Evolutionary conservation across 2,329 filamentous ascomycete genomes (phyloP).

Genomic region (Diaporthe sp.): DNA sequence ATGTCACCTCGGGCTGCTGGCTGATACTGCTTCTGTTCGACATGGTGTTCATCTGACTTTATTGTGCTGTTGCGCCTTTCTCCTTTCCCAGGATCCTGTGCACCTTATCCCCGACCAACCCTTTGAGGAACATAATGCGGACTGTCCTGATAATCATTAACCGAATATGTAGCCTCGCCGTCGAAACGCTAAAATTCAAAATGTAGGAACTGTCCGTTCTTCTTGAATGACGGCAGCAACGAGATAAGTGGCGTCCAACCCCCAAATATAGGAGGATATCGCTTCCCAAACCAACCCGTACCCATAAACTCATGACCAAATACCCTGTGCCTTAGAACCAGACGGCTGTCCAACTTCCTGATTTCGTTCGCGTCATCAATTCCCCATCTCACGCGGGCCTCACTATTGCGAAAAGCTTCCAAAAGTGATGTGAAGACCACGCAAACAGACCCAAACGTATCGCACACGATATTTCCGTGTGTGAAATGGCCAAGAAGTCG

Average conservation of each 20-base stretch:
- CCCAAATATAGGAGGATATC: constrained; percentile 34
- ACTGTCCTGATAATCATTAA: neutral
- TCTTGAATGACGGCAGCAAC: constrained; percentile 27
- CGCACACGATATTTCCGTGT: constrained; percentile 30
- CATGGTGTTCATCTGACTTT: neutral
- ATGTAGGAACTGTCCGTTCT: constrained; percentile 24
- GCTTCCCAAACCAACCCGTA: constrained; percentile 32
- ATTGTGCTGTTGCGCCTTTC: constrained; percentile 8
- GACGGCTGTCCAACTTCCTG: constrained; percentile 19
- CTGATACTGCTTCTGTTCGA: neutral
- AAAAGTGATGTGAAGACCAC: constrained; percentile 30
- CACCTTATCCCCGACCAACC: neutral
- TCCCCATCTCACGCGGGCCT: constrained; percentile 23
- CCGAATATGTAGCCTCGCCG: constrained; percentile 16
- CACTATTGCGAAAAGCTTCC: neutral
- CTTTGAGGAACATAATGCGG: neutral
- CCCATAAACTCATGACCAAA: constrained; percentile 34
- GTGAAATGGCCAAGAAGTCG: constrained; percentile 29
- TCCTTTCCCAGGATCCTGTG: constrained; percentile 10
- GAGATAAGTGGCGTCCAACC: constrained; percentile 37
- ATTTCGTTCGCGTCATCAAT: constrained; percentile 32
- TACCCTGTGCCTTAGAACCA: constrained; percentile 29
- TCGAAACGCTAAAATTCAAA: constrained; percentile 22
- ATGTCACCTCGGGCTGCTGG: neutral
- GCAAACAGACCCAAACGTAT: constrained; percentile 24